These are phyloP conservation scores for Gloeopeniophorella convolvens DNA, from an alignment of 768 basidiomycete species.

Conservation along the genomic window DNA sequence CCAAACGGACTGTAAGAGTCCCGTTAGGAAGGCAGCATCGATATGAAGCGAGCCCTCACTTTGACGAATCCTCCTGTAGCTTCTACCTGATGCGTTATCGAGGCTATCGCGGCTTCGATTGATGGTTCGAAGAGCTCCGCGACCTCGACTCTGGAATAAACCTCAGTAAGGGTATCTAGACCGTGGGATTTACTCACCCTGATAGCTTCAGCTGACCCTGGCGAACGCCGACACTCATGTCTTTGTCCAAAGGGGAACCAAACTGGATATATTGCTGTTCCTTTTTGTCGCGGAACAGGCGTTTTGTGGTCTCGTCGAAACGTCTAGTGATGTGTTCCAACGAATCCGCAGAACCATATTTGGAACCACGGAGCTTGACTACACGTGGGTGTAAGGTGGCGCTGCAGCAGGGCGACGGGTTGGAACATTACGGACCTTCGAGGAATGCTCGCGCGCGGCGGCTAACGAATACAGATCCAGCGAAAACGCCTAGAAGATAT, in stretches of 20 bases:
- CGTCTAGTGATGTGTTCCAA: slow-evolving; percentile 74
- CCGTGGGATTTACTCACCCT: slow-evolving; percentile 38
- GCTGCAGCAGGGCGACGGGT: neutral
- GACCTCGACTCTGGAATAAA: slow-evolving; percentile 37
- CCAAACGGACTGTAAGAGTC: slow-evolving; percentile 56
- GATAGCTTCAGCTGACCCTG: slow-evolving; percentile 65
- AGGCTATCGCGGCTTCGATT: slow-evolving; percentile 60
- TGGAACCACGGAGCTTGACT: slow-evolving; percentile 71
- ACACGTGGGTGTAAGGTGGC: slow-evolving; percentile 9
- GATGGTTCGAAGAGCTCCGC: slow-evolving; percentile 76
- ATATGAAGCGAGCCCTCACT: slow-evolving; percentile 29
- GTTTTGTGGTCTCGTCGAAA: slow-evolving; percentile 80
- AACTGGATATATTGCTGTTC: slow-evolving; percentile 70
- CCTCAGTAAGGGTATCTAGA: neutral
- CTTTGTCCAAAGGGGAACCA: slow-evolving; percentile 75
- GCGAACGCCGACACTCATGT: slow-evolving; percentile 60
- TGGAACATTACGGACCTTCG: slow-evolving; percentile 40
- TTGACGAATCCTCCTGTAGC: slow-evolving; percentile 62
- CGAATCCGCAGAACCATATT: slow-evolving; percentile 63
- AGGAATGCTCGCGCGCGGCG: slow-evolving; percentile 66
- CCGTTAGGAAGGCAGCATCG: neutral
- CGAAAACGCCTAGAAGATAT: slow-evolving; percentile 56
- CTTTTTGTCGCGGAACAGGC: slow-evolving; percentile 62
- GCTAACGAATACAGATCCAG: slow-evolving; percentile 79
- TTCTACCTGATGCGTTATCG: slow-evolving; percentile 66